phyloP scores from a whole-genome alignment of 2,329 filamentous ascomycete species.

The Hirsutella thompsonii region DNA sequence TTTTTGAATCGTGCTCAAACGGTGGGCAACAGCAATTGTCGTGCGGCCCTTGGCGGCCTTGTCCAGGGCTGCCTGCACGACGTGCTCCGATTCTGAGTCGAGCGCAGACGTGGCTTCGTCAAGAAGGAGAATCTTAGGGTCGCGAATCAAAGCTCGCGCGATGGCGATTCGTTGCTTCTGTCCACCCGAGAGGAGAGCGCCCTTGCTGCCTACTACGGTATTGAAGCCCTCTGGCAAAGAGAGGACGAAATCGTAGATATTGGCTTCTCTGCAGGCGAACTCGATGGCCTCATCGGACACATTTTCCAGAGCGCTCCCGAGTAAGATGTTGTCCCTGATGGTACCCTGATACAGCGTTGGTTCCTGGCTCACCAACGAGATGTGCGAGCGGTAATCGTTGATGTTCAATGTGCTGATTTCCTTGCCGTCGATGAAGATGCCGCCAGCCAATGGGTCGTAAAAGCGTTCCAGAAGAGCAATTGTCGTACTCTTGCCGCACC shows the following conservation, averaged over 20 bases:
- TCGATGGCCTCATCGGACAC: slow-evolving; percentile 61
- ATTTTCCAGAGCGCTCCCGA: slow-evolving; percentile 56
- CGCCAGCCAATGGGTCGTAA: slow-evolving; percentile 76
- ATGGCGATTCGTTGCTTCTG: slow-evolving; percentile 95
- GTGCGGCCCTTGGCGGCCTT: slow-evolving; percentile 73
- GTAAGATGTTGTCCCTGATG: slow-evolving; percentile 78
- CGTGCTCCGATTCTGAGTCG: slow-evolving; percentile 64
- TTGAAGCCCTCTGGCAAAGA: slow-evolving; percentile 77
- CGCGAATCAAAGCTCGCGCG: slow-evolving; percentile 77
- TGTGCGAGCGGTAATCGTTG: slow-evolving; percentile 70
- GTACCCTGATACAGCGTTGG: slow-evolving; percentile 90
- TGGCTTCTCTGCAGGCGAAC: slow-evolving; percentile 75
- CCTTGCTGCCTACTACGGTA: slow-evolving; percentile 79
- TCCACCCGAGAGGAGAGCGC: slow-evolving; percentile 71
- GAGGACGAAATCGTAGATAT: slow-evolving; percentile 85
- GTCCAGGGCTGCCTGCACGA: slow-evolving; percentile 71
- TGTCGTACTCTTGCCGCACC: slow-evolving; percentile 89
- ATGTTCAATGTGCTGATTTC: slow-evolving; percentile 74
- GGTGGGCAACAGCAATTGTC: slow-evolving; percentile 88
- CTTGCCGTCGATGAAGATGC: slow-evolving; percentile 68
- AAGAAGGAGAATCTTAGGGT: slow-evolving; percentile 75
- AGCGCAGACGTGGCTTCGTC: slow-evolving; percentile 73
- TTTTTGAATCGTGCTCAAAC: slow-evolving; percentile 85
- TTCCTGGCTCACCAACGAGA: slow-evolving; percentile 87
- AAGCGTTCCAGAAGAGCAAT: slow-evolving; percentile 89